Conservation (phyloP, 2,329 filamentous ascomycete genomes). For the Onygenales sp. region DNA sequence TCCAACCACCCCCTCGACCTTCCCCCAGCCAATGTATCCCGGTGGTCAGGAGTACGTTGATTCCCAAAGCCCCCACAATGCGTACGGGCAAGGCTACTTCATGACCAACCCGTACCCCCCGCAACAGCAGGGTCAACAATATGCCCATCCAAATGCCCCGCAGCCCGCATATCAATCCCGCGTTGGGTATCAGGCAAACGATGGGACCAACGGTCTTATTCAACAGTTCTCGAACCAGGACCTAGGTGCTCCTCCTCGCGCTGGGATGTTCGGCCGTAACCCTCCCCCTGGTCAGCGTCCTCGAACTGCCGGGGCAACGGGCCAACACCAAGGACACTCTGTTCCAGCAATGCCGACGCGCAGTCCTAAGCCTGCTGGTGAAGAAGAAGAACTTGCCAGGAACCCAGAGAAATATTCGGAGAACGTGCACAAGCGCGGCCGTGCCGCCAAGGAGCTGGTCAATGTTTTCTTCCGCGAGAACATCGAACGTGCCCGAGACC, state of each 20-base stretch:
- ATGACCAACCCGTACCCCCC: constrained; percentile 48
- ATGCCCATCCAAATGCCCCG: constrained; percentile 44
- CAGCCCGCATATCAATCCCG: constrained; percentile 46
- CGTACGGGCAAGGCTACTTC: constrained; percentile 48
- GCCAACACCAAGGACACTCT: constrained; percentile 56
- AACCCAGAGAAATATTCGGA: constrained; percentile 82
- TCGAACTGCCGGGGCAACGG: constrained; percentile 62
- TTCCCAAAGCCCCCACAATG: constrained; percentile 29
- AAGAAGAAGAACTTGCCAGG: constrained; percentile 64
- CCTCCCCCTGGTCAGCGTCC: constrained; percentile 65
- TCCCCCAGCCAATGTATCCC: constrained; percentile 78
- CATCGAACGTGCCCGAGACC: constrained; percentile 87
- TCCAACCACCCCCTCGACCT: constrained; percentile 88
- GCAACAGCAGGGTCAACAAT: constrained; percentile 43
- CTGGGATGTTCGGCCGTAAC: constrained; percentile 59
- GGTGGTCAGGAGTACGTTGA: constrained; percentile 53
- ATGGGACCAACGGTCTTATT: constrained; percentile 81
- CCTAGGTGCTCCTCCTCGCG: constrained; percentile 62
- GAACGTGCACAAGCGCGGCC: constrained; percentile 65
- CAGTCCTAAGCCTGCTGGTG: constrained; percentile 43
- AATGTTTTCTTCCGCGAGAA: constrained; percentile 94
- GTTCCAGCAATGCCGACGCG: constrained; percentile 57
- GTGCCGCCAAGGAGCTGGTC: constrained; percentile 56
- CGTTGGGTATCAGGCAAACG: constrained; percentile 51
- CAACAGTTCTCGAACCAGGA: constrained; percentile 98